A percentile compares a stretch with the other conserved stretches of the same genome.
Conservation (phyloP, 164 flowering plant species). For the Macadamia integrifolia region DNA sequence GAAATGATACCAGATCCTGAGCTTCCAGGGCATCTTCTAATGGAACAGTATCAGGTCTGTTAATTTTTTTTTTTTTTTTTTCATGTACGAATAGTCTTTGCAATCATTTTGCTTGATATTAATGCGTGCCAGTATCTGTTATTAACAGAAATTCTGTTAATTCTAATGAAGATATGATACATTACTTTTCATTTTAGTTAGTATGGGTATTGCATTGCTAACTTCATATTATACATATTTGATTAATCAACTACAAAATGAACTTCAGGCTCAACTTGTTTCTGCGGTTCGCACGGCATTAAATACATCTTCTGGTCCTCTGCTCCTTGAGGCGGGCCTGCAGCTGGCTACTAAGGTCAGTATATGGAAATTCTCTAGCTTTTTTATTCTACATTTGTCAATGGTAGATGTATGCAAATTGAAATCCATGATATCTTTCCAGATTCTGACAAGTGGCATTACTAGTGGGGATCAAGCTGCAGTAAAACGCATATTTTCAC, state of each 20-base stretch:
- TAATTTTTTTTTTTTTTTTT: neutral
- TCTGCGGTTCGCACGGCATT: slow-evolving; percentile 93
- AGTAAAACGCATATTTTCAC: slow-evolving; percentile 75
- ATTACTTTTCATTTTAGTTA: neutral
- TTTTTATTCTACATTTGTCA: slow-evolving; percentile 4
- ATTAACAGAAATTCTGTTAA: slow-evolving; percentile 4
- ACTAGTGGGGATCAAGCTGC: slow-evolving; percentile 84
- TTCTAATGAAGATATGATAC: neutral
- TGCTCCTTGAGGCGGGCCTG: slow-evolving; percentile 89
- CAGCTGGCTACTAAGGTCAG: slow-evolving; percentile 90
- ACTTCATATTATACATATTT: slow-evolving; percentile 1
- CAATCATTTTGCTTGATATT: neutral
- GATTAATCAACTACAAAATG: slow-evolving; percentile 15
- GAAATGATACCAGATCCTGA: slow-evolving; percentile 71
- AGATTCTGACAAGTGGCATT: slow-evolving; percentile 89
- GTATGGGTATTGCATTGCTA: neutral
- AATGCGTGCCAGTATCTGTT: neutral
- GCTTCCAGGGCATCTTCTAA: slow-evolving; percentile 86
- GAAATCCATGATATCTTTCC: slow-evolving; percentile 15
- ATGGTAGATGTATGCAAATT: neutral
- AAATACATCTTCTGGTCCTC: slow-evolving; percentile 69
- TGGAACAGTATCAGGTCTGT: slow-evolving; percentile 94
- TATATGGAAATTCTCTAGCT: neutral
- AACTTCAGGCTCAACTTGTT: slow-evolving; percentile 77
- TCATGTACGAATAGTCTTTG: neutral